Evolutionary conservation across 345 rosid genomes (phyloP).

Genomic region (Melaleuca quinquenervia): DNA sequence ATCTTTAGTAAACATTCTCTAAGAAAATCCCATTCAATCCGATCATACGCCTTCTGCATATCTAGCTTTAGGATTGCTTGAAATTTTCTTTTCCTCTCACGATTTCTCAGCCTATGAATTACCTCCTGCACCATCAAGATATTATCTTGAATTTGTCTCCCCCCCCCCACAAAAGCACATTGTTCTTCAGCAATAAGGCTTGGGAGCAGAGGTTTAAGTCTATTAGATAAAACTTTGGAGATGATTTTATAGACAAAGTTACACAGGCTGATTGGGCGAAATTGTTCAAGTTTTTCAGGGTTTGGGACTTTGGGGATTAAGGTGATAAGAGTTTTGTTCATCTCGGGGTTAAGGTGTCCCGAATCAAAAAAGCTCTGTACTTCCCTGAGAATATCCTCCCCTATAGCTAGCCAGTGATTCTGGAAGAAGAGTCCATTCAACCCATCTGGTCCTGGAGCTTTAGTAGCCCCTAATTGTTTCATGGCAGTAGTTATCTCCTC

Average conservation of each 20-base stretch:
- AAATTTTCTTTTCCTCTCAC: no score
- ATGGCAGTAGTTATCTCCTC: no score
- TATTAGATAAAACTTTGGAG: neutral
- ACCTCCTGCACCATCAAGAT: neutral
- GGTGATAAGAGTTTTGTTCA: neutral
- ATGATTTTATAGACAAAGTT: neutral
- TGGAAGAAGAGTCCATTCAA: rapidly evolving
- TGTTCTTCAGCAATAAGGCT: rapidly evolving
- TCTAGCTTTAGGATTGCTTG: neutral
- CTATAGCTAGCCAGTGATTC: rapidly evolving
- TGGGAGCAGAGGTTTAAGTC: neutral
- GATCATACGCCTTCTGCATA: no score
- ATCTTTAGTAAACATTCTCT: no score
- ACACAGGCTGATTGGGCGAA: neutral
- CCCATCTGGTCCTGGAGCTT: rapidly evolving
- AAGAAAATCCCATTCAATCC: no score
- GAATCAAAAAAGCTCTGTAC: neutral
- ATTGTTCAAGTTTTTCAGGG: neutral
- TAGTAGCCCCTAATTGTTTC: no score
- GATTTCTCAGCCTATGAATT: rapidly evolving
- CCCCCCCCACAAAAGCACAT: rapidly evolving
- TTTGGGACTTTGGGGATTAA: neutral
- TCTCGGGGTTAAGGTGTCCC: rapidly evolving
- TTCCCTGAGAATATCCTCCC: rapidly evolving
- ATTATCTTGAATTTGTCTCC: neutral